Base-by-base conservation (phyloP, 2,329 filamentous ascomycete species). In the Chaetomiaceae sp. region DNA sequence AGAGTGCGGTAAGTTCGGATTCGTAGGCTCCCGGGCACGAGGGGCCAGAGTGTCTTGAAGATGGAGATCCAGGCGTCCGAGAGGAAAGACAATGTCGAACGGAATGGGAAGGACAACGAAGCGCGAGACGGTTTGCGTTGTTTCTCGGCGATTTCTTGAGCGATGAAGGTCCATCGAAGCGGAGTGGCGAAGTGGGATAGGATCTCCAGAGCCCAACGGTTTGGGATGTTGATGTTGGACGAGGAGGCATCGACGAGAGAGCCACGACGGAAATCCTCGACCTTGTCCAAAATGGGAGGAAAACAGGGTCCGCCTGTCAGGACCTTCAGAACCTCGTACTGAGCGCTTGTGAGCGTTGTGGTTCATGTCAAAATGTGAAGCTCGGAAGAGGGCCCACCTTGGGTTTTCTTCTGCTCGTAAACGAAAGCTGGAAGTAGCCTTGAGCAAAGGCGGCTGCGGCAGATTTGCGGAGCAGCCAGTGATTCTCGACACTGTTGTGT, bases 391-490 rank as follows among this genome's bases (percentile, higher is more conserved):
- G 17, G 34, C 39, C 3, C 25, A 43, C 40, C 23, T 20, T 20
- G 25, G 40, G 20, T 9, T 6, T 20, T 43, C 20, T 43, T n/a
- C n/a, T n/a, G n/a, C n/a, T n/a, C n/a, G 6, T 27, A 27, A 48
- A 48, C 9, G 15, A 31, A 11, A 39, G 46, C 6, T 40, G 36
- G 17, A 47, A 39, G 25, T 40, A 42, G 4, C 47, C 47, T 11
- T 39, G 47, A 3, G 23, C 6, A 34, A 49, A 49, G 7, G 47
- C 37, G 1, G 11, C 20, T 17, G 47, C 47, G 12, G 47, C 37
- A 14, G 47, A 48, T 34, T 17, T 49, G 6, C 47, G 47, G 8
- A 49, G 19, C 8, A 49, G 37, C 47, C 47, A 49, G 27, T 33
- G 37, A 19, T 42, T 49, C 14, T 42, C 34, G 19, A 39, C 23